Percentiles rank a stretch among this genome's conserved stretches.
Evolutionary conservation across 495 filamentous ascomycete genomes (phyloP).

Genomic region (Lasiosphaeriaceae sp.): DNA sequence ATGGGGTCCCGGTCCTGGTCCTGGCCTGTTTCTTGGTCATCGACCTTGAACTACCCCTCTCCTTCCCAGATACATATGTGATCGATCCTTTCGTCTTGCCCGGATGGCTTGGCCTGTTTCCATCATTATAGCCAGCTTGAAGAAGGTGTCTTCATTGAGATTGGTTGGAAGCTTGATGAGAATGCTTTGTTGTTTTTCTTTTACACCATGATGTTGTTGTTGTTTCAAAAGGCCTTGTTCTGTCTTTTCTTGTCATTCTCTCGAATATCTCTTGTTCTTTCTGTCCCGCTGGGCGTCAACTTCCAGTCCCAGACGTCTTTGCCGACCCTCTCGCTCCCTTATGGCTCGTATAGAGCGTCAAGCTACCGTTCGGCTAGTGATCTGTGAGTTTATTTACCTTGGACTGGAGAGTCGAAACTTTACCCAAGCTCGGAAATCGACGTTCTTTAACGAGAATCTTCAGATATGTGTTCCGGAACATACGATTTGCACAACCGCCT

Average conservation of each 20-base stretch:
- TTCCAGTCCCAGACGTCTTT: slow-evolving; percentile 12
- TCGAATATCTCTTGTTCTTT: background rate
- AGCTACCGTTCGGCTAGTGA: slow-evolving; percentile 16
- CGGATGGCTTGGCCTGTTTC: no score
- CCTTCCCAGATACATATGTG: no score
- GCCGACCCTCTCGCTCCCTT: slow-evolving; percentile 24
- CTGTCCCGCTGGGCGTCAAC: slow-evolving; percentile 13
- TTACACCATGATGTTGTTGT: background rate
- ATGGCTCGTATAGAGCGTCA: slow-evolving; percentile 27
- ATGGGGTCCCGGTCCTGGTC: no score
- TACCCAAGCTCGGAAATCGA: no score
- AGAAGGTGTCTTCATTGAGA: no score
- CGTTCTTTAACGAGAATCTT: background rate
- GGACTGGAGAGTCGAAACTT: no score
- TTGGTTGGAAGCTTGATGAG: no score
- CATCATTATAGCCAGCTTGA: no score
- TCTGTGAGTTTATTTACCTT: slow-evolving; percentile 8
- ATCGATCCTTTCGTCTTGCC: no score
- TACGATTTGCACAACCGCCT: slow-evolving; percentile 55
- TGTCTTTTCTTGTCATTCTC: background rate
- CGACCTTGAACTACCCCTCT: no score
- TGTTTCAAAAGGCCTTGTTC: background rate
- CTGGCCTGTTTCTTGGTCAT: no score
- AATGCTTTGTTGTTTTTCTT: background rate
- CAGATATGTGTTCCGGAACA: slow-evolving; percentile 52